phyloP scores from a whole-genome alignment of 768 basidiomycete genomes.

The Kwoniella botswanensis region DNA sequence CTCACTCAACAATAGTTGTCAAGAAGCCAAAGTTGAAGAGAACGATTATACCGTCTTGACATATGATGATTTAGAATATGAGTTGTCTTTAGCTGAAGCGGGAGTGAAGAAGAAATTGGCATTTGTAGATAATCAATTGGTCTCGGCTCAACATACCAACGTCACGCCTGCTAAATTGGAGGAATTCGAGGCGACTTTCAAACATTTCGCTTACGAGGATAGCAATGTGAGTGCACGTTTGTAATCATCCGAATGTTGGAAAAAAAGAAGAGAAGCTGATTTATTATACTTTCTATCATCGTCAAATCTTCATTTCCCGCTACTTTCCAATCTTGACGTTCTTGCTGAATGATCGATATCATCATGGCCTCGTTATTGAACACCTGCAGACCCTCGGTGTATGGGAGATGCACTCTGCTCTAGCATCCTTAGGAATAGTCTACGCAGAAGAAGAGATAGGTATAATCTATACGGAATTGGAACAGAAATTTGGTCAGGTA shows the following conservation, averaged over 20 bases:
- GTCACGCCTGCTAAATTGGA: slow-evolving; percentile 73
- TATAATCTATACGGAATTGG: slow-evolving; percentile 77
- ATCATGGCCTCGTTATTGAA: slow-evolving; percentile 2
- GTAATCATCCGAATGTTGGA: too few relatives aligned
- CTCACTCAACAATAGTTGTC: slow-evolving; percentile 74
- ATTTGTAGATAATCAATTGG: slow-evolving; percentile 96
- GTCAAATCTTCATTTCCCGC: too few relatives aligned
- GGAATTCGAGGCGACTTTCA: slow-evolving; percentile 79
- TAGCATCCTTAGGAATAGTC: slow-evolving; percentile 91
- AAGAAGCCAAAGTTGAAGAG: slow-evolving; percentile 89
- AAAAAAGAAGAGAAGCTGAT: neutral
- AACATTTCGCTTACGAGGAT: slow-evolving; percentile 94
- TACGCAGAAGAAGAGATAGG: slow-evolving; percentile 91
- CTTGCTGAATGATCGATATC: too few relatives aligned
- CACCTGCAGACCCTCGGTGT: slow-evolving; percentile 67
- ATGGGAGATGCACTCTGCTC: slow-evolving; percentile 85
- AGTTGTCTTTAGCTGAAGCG: slow-evolving; percentile 76
- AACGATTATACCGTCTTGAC: slow-evolving; percentile 95
- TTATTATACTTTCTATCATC: neutral
- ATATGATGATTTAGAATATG: slow-evolving; percentile 85
- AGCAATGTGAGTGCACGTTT: slow-evolving; percentile 64
- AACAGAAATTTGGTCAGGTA: slow-evolving; percentile 81
- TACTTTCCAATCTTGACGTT: too few relatives aligned
- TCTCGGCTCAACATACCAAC: slow-evolving; percentile 91
- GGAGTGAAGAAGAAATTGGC: slow-evolving; percentile 86